Evolutionary conservation across 2,329 filamentous ascomycete species (phyloP).

Genomic region (Tolypocladium guangdongense): DNA sequence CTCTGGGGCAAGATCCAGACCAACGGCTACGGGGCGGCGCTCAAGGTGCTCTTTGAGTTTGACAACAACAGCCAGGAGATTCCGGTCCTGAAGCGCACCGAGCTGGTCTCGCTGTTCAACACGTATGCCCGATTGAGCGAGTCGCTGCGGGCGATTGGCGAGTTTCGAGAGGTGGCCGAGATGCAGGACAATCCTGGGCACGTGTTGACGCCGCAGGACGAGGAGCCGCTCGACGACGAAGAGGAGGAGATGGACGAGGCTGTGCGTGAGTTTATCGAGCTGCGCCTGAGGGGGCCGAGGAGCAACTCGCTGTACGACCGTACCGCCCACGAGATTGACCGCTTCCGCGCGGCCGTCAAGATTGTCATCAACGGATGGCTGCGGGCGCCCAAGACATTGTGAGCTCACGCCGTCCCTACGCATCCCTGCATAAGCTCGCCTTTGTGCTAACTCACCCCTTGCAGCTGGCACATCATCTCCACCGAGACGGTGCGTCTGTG

Average conservation of each 20-base stretch:
- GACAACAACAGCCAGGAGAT: slow-evolving; percentile 55
- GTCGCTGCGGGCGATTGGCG: slow-evolving; percentile 62
- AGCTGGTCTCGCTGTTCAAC: slow-evolving; percentile 90
- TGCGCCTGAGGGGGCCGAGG: slow-evolving; percentile 14
- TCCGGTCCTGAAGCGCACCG: slow-evolving; percentile 72
- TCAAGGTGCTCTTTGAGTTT: slow-evolving; percentile 94
- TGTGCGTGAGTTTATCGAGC: slow-evolving; percentile 12
- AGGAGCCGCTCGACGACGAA: slow-evolving; percentile 25
- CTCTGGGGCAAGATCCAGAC: slow-evolving; percentile 97
- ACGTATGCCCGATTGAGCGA: slow-evolving; percentile 81
- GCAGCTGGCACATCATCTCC: slow-evolving; percentile 31
- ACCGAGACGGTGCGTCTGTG: slow-evolving; percentile 35
- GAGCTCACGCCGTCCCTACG: slow-evolving; percentile 29
- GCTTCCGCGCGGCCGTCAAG: slow-evolving; percentile 51
- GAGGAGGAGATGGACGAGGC: slow-evolving; percentile 24
- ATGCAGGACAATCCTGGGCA: slow-evolving; percentile 10
- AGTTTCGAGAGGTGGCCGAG: slow-evolving; percentile 52
- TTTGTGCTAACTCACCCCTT: neutral
- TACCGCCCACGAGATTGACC: slow-evolving; percentile 51
- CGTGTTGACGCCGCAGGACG: slow-evolving; percentile 16
- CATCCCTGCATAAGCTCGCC: neutral
- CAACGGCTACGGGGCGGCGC: slow-evolving; percentile 82
- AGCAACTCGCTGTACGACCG: slow-evolving; percentile 36
- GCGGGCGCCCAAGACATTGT: slow-evolving; percentile 56
- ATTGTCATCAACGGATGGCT: slow-evolving; percentile 64